A percentile compares a stretch with the other conserved stretches of the same genome.
phyloP scores from a whole-genome alignment of 2,329 filamentous ascomycete genomes.

The Dactylonectria estremocensis region DNA sequence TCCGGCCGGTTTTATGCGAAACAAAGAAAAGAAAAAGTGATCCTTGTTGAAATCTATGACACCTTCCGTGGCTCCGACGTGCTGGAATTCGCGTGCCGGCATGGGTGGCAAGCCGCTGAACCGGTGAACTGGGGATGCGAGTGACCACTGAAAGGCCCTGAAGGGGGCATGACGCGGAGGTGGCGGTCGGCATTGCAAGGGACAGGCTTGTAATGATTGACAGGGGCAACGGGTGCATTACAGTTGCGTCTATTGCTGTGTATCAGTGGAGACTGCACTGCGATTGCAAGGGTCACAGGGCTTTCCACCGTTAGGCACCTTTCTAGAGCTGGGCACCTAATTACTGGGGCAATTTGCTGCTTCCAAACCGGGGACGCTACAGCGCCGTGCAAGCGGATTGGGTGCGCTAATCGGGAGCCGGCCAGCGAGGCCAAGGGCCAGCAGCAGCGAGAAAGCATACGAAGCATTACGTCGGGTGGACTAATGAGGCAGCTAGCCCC shows the following conservation, averaged over 20 bases:
- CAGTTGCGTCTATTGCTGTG: neutral
- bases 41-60: neutral
- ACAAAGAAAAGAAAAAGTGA: neutral
- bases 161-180: slow-evolving; percentile 10
- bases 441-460: neutral
- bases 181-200: slow-evolving; percentile 9
- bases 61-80: neutral
- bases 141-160: neutral
- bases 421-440: slow-evolving; percentile 13
- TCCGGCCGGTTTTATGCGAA: slow-evolving; percentile 12
- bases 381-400: slow-evolving; percentile 7
- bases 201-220: slow-evolving; percentile 1
- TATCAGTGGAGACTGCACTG: neutral
- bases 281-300: neutral
- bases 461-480: no score
- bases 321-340: slow-evolving; percentile 1
- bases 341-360: slow-evolving; percentile 12
- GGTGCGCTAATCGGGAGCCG: slow-evolving; percentile 26
- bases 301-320: slow-evolving; percentile 26
- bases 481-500: neutral
- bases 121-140: neutral
- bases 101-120: neutral
- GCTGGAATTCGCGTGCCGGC: slow-evolving; percentile 7
- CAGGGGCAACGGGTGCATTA: slow-evolving; percentile 4
- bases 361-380: neutral